A percentile compares a stretch with the other conserved stretches of the same genome.
phyloP scores from a whole-genome alignment of 192 early-diverging fungal species.

The Entophlyctis luteolus region DNA sequence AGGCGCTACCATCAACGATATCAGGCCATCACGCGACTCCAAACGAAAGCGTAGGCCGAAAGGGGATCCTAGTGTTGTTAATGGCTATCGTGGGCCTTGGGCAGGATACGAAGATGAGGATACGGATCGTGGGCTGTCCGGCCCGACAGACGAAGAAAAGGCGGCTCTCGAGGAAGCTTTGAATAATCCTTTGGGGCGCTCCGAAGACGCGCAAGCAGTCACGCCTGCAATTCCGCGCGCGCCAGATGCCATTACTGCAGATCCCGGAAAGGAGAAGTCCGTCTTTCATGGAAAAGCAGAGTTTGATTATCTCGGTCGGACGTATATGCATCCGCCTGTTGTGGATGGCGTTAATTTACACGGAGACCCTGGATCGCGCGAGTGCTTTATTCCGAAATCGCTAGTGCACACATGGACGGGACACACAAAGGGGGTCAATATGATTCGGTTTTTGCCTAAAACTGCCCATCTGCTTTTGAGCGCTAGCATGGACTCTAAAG shows the following conservation, averaged over 20 bases:
- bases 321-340: conserved; percentile 93
- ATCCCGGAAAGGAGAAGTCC: conserved; percentile 68
- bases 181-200: too few species aligned
- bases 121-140: conserved; percentile 36
- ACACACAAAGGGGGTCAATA: conserved; percentile 86
- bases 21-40: conserved; percentile 31
- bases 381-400: conserved; percentile 83
- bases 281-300: conserved; percentile 83
- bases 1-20: conserved; percentile 55
- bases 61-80: conserved; percentile 70
- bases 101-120: conserved; percentile 86
- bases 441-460: conserved; percentile 85
- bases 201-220: too few species aligned
- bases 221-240: conserved; percentile 22
- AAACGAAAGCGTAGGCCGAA: conserved; percentile 69
- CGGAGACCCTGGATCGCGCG: conserved; percentile 67
- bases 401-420: conserved; percentile 89
- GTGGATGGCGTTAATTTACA: conserved; percentile 68
- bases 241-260: conserved; percentile 24
- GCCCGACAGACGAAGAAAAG: conserved; percentile 47
- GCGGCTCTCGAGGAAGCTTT: conserved; percentile 37
- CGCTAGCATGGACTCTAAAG: conserved; percentile 87
- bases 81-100: conserved; percentile 91
- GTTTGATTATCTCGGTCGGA: conserved; percentile 88
- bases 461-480: conserved; percentile 88